These are phyloP conservation scores for Sarcodon sp. DNA, from an alignment of 768 basidiomycete species.

Conservation along the genomic window DNA sequence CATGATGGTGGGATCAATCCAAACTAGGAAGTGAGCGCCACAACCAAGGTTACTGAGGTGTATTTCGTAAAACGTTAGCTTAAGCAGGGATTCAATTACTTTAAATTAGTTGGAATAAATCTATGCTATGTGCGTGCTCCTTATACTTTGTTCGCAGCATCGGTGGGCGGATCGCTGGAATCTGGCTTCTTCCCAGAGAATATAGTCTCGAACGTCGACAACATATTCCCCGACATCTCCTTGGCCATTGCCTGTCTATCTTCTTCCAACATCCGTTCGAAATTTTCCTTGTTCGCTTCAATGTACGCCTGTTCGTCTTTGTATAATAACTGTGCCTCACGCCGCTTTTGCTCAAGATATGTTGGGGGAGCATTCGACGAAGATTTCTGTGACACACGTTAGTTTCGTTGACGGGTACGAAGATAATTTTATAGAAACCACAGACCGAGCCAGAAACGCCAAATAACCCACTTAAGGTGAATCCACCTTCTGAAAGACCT, in stretches of 20 bases:
- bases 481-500: constrained; percentile 23
- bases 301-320: constrained; percentile 41
- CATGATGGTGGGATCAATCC: no score
- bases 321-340: constrained; percentile 37
- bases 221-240: constrained; percentile 32
- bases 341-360: constrained; percentile 38
- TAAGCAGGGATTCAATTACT: no score
- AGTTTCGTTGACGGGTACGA: neutral
- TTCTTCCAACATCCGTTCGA: constrained; percentile 37
- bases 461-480: constrained; percentile 34
- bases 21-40: no score
- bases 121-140: no score
- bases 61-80: no score
- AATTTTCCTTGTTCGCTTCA: constrained; percentile 33
- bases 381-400: constrained; percentile 8
- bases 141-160: no score
- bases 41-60: no score
- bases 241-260: constrained; percentile 33
- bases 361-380: constrained; percentile 27
- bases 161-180: no score
- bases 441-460: constrained; percentile 19
- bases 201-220: constrained; percentile 13
- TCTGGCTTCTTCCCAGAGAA: constrained; percentile 5
- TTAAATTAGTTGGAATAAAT: no score
- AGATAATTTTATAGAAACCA: neutral